phyloP scores from a whole-genome alignment of 768 basidiomycete species.

The Boletellus emodensis region DNA sequence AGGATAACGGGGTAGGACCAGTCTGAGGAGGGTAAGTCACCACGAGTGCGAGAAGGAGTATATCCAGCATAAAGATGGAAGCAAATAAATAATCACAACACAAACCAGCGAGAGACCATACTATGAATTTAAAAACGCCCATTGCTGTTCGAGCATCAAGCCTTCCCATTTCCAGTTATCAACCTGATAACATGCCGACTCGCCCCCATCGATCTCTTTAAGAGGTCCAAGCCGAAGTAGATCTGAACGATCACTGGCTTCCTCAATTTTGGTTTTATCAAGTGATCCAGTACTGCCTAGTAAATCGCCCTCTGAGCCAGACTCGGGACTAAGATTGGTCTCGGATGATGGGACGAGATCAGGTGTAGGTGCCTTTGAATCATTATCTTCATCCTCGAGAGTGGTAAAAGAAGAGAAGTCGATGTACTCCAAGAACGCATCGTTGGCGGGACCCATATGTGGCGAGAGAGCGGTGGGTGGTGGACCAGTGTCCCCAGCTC shows the following conservation, averaged over 20 bases:
- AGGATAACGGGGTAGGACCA: constrained; percentile 32
- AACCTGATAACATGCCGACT: constrained; percentile 58
- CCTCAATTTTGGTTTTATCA: constrained; percentile 53
- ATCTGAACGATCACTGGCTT: constrained; percentile 41
- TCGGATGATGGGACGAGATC: constrained; percentile 69
- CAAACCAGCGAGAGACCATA: constrained; percentile 23
- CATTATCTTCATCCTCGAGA: constrained; percentile 53
- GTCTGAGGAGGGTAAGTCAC: constrained; percentile 28
- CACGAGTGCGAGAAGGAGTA: constrained; percentile 24
- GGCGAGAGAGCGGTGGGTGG: constrained; percentile 33
- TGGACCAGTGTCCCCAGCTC: constrained; percentile 28
- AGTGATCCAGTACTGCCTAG: constrained; percentile 42
- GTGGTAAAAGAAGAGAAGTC: constrained; percentile 63
- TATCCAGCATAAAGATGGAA: constrained; percentile 42
- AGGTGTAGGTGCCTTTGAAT: constrained; percentile 69
- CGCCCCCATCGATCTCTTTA: constrained; percentile 74
- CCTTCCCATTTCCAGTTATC: constrained; percentile 72
- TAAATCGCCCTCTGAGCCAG: constrained; percentile 58
- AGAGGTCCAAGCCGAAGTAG: constrained; percentile 55
- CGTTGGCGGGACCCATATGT: constrained; percentile 35
- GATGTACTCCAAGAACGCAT: constrained; percentile 49
- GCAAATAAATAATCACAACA: constrained; percentile 39
- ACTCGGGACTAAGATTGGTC: constrained; percentile 74
- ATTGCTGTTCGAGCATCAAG: constrained; percentile 66
- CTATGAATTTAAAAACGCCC: constrained; percentile 58